Evolutionary conservation across 805 yeast genomes (phyloP).

Genomic region (Clavispora carvajalis): DNA sequence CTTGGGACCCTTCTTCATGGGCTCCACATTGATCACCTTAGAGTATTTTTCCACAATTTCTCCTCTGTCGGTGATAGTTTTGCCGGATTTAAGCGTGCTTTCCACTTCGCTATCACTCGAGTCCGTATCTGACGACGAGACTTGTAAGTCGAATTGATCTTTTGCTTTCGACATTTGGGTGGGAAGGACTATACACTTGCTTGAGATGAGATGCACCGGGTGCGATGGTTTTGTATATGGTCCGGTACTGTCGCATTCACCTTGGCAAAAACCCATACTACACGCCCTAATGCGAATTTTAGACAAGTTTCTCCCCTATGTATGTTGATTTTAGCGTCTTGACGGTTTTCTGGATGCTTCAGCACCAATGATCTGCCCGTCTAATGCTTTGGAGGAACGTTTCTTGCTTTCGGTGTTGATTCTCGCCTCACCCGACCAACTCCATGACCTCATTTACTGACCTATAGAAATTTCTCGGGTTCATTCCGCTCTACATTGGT

Average conservation of each 20-base stretch:
- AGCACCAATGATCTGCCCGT: too few species aligned
- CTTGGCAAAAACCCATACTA: neutral
- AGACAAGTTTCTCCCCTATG: neutral
- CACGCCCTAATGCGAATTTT: neutral
- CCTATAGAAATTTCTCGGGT: slow-evolving; percentile 54
- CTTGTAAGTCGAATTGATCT: neutral
- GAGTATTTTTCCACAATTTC: slow-evolving; percentile 58
- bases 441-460: too few species aligned
- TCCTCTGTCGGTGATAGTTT: slow-evolving; percentile 33
- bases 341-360: too few species aligned
- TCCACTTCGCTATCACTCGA: neutral
- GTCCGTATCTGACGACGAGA: slow-evolving; percentile 3
- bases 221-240: neutral
- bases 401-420: too few species aligned
- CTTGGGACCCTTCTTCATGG: slow-evolving; percentile 52
- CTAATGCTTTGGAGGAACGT: too few species aligned
- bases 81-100: slow-evolving; percentile 2
- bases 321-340: neutral
- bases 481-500: slow-evolving; percentile 78
- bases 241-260: neutral
- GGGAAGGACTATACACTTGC: neutral
- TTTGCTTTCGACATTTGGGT: neutral
- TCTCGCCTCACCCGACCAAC: too few species aligned
- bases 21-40: slow-evolving; percentile 60
- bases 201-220: slow-evolving; percentile 1